Base-by-base conservation (phyloP, 495 filamentous ascomycete genomes). In the Pseudevernia furfuracea region DNA sequence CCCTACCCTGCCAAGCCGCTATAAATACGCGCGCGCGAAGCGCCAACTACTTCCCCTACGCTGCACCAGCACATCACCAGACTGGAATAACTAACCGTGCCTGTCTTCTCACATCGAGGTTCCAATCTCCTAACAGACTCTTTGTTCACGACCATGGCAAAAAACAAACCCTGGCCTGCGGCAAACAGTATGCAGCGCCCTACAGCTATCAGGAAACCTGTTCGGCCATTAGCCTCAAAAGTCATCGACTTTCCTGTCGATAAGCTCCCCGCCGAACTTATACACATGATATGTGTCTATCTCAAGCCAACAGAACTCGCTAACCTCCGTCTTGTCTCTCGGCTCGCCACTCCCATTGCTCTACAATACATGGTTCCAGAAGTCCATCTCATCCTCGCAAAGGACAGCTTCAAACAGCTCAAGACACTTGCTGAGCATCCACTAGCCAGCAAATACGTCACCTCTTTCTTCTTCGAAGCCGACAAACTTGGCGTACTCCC, bases 391-490 rank as follows among this genome's bases (percentile, higher is more conserved):
- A n/a, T 32, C 28, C 36, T 62, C 23, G 25, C 46, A 41, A 41
- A 56, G 15, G 25, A 34, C 48, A 62, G 60, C 48, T 62, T 62
- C 25, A 41, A 62, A 0, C 46, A 55, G 60, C 48, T 62, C 30
- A 21, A 32, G n/a, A 44, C 36, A 10, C 25, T 62, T 19, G 48
- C 60, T 30, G 19, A 41, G 25, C 60, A 62, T 44, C 48, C 60
- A 1, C 14, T 62, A 23, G 60, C 14, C 6, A 55, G 48, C 23
- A 62, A 44, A 39, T 39, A 28, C 12, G 60, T 62, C 36, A 55
- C 36, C 4, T 52, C 34, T 14, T 43, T 62, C 14, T 38, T 62
- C 36, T 56, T 55, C 37, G 48, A 62, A 38, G 49, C 49, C 14
- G 60, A 62, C 37, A 49, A 41, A 34, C 25, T 46, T 32, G 32